These are phyloP conservation scores for Pseudocohnilembus persalinus DNA, from an alignment of 169 alveolate genomes.

Conservation along the genomic window DNA sequence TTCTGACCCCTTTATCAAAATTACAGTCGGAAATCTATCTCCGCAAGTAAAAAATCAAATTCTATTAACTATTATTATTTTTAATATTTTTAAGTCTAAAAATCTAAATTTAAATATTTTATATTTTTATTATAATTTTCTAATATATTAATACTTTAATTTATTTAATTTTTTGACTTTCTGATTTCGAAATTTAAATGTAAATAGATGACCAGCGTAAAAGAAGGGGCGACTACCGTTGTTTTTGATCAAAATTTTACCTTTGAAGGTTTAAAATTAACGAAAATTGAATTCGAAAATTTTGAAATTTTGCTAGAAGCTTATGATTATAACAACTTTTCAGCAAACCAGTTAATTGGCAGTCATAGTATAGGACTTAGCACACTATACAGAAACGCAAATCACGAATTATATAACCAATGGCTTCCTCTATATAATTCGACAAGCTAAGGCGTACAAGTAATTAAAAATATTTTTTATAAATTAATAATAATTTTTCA, in stretches of 20 bases:
- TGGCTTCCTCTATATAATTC: slow-evolving; percentile 75
- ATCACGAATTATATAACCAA: slow-evolving; percentile 75
- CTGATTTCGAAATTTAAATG: too few relatives aligned
- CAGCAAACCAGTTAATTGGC: slow-evolving; percentile 74
- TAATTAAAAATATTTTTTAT: not conserved
- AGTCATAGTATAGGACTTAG: slow-evolving; percentile 73
- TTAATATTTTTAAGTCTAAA: too few relatives aligned
- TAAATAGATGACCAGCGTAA: slow-evolving; percentile 40
- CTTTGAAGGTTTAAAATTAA: slow-evolving; percentile 64
- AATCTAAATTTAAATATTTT: too few relatives aligned
- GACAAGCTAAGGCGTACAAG: slow-evolving; percentile 1
- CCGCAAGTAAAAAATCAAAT: slow-evolving; percentile 50
- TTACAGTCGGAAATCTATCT: slow-evolving; percentile 63
- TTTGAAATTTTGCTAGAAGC: slow-evolving; percentile 73
- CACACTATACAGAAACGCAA: slow-evolving; percentile 72
- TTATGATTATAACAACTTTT: slow-evolving; percentile 62
- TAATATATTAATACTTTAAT: too few relatives aligned
- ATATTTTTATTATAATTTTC: too few relatives aligned
- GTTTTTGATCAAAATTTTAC: slow-evolving; percentile 82
- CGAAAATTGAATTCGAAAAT: slow-evolving; percentile 73
- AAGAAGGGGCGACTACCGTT: slow-evolving; percentile 59
- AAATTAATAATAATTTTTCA: not conserved
- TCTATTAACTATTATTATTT: too few relatives aligned
- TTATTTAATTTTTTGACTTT: too few relatives aligned
- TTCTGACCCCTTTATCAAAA: slow-evolving; percentile 81